Evolutionary conservation across 2,329 filamentous ascomycete genomes (phyloP), one percentile per base, ranked within the genome.

Genomic region (Hymenoscyphus salicellus): DNA sequence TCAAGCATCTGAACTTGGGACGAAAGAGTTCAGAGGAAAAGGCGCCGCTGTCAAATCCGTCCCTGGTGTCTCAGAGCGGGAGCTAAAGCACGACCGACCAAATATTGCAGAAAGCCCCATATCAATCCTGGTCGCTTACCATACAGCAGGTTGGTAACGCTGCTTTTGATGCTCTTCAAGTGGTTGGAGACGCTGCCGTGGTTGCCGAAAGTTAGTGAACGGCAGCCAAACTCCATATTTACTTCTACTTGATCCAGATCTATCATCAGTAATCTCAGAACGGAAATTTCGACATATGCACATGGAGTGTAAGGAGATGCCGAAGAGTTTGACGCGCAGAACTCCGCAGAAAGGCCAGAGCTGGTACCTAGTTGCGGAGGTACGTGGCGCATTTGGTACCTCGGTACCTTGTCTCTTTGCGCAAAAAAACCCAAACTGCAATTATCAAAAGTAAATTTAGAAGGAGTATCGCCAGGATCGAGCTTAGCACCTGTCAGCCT

Each of bases 51-150:
- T 41, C 57, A 41, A 59, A 17, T 58, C 55, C 11, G n/a, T 17
- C 55, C 55, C 55, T 36, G 57, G 57, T 59, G 33, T 59, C 57
- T 59, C 32, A 59, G 57, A 23, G 17, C 57, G 36, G 57, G 57
- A 59, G 33, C 30, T 58, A 58, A 58, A 58, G 30, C 30, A 55
- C 20, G 6, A 10, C 23, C 49, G 28, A 30, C 23, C 30, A 28
- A 26, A 30, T 55, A 16, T 55, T 23, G 14, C 52, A 28, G 52
- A 55, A 55, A 30, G 30, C 36, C 36, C 36, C 36, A 38, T 38
- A 38, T 17, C 11, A 52, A 52, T 26, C 46, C 46, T 52, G 20
- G 46, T 52, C 46, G 20, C 7, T 49, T 49, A 26, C 20, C 20
- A 26, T 20, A 49, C 8, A 11, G n/a, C n/a, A 52, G 46, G 46